These are phyloP conservation scores for Patellifolia procumbens DNA, from an alignment of 179 eudicot genomes.

Conservation along the genomic window DNA sequence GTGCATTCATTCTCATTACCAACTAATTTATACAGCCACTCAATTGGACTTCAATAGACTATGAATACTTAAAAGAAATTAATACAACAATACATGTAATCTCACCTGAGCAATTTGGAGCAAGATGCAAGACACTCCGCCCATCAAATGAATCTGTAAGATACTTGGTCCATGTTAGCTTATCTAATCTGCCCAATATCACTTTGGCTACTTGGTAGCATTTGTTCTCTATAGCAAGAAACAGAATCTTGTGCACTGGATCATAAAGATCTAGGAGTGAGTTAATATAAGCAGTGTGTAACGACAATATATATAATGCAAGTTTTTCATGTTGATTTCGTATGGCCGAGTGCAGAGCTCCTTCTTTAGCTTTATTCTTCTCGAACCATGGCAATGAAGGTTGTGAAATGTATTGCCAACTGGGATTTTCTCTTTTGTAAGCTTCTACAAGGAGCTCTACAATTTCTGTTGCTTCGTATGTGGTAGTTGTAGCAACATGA, in stretches of 20 bases:
- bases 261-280: background rate
- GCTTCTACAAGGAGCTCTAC: constrained; percentile 6
- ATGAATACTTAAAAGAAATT: no score
- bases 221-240: background rate
- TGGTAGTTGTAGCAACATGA: background rate
- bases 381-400: background rate
- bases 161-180: background rate
- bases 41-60: no score
- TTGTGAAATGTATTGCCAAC: background rate
- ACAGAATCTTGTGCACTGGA: background rate
- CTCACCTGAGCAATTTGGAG: constrained; percentile 16
- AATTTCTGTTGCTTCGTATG: background rate
- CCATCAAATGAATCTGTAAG: background rate
- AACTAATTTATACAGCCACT: no score
- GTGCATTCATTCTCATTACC: no score
- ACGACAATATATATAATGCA: background rate
- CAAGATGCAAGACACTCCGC: constrained; percentile 17
- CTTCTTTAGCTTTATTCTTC: background rate
- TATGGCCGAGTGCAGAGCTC: background rate
- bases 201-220: background rate
- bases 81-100: background rate
- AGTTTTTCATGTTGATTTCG: background rate
- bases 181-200: background rate
- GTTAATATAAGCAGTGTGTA: background rate
- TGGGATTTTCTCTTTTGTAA: background rate